Conservation (phyloP, 306 rosid genomes). For the Argentina anserina region DNA sequence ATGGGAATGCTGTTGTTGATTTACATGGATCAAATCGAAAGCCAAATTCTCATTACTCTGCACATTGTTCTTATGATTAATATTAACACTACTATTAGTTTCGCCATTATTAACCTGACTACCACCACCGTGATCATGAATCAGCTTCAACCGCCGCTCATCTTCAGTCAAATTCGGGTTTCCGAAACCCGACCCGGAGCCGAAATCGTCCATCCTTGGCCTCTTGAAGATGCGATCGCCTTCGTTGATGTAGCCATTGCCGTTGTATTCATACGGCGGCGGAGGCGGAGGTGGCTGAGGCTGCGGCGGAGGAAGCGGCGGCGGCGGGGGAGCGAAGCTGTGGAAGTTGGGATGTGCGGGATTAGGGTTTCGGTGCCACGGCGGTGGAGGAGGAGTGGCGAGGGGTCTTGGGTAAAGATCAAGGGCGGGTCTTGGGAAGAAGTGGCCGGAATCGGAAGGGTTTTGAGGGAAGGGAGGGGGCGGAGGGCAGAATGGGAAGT, state of each 20-base stretch:
- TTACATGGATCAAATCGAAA: background rate
- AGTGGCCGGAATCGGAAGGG: conserved; percentile 1
- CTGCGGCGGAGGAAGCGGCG: background rate
- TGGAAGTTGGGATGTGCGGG: conserved; percentile 24
- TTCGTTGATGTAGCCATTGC: conserved; percentile 30
- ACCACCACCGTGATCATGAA: conserved; percentile 77
- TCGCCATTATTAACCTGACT: conserved; percentile 2
- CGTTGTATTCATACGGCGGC: conserved; percentile 26
- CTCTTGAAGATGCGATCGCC: conserved; percentile 55
- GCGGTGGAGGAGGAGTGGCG: conserved; percentile 13
- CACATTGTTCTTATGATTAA: background rate
- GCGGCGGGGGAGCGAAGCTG: background rate
- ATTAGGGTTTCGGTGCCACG: conserved; percentile 33
- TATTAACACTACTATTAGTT: background rate
- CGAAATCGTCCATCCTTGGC: conserved; percentile 49
- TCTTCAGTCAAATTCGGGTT: conserved; percentile 35
- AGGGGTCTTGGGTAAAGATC: conserved; percentile 23
- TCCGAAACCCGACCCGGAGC: conserved; percentile 10
- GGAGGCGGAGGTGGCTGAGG: conserved; percentile 14
- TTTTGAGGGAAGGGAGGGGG: conserved; percentile 25
- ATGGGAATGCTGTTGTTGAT: conserved; percentile 16
- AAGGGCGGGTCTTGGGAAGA: conserved; percentile 22
- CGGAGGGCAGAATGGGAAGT: conserved; percentile 59
- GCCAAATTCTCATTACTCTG: background rate
- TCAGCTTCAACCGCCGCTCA: conserved; percentile 68